A percentile compares a stretch with the other conserved stretches of the same genome.
Conservation (phyloP, 129 eudicot genomes). For the Flaveria linearis region DNA sequence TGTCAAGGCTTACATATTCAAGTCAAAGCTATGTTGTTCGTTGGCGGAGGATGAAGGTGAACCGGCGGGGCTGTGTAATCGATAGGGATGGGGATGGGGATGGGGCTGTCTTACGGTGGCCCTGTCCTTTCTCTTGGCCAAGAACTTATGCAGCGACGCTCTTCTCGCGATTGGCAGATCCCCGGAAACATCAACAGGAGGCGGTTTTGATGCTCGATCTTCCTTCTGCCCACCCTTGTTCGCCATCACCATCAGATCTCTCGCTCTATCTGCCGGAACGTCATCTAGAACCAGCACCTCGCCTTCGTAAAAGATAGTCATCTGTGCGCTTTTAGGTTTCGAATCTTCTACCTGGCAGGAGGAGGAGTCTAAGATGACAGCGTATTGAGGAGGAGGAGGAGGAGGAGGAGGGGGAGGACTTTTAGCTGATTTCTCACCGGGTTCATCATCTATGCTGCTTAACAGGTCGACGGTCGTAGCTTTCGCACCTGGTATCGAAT, state of each 20-base stretch:
- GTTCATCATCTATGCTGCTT: constrained; percentile 15
- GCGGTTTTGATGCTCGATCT: no score
- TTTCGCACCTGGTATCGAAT: constrained; percentile 25
- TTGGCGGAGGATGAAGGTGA: constrained; percentile 28
- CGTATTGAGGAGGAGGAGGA: constrained; percentile 6
- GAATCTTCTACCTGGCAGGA: constrained; percentile 12
- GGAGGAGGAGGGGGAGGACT: neutral
- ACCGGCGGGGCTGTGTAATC: neutral
- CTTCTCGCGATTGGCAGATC: constrained; percentile 81
- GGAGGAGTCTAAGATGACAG: constrained; percentile 29
- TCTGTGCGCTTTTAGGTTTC: constrained; percentile 39
- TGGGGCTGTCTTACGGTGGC: constrained; percentile 37
- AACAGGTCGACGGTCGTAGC: constrained; percentile 28
- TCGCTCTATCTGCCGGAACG: constrained; percentile 55
- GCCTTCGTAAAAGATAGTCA: constrained; percentile 81
- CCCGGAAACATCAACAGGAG: constrained; percentile 26
- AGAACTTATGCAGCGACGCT: constrained; percentile 67
- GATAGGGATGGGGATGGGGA: neutral
- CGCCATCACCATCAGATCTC: constrained; percentile 45
- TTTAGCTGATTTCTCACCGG: neutral
- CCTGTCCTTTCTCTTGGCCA: constrained; percentile 75
- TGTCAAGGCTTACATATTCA: constrained; percentile 36
- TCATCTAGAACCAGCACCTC: constrained; percentile 59
- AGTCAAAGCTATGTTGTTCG: constrained; percentile 38
- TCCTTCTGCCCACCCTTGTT: constrained; percentile 26